Conservation (phyloP, 1,284 basidiomycete genomes). For the Serendipita sp. region DNA sequence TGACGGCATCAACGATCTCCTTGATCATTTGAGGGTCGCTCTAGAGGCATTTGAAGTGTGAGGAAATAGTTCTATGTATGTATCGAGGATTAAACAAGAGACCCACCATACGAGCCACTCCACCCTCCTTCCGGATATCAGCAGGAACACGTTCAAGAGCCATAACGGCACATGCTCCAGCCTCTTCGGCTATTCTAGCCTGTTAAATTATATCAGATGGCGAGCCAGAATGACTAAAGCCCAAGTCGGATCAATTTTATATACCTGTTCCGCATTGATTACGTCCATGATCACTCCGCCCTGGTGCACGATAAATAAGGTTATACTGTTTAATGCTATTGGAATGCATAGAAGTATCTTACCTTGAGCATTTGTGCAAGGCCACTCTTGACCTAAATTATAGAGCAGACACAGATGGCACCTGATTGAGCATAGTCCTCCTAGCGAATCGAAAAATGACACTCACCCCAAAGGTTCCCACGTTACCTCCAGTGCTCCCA, state of each 20-base stretch:
- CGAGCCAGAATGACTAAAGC: background rate
- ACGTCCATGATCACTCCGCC: constrained; percentile 92
- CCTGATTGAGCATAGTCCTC: background rate
- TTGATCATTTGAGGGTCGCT: constrained; percentile 97
- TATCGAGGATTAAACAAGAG: constrained; percentile 1
- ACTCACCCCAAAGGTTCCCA: constrained; percentile 73
- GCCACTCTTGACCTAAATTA: constrained; percentile 71
- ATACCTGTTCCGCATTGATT: constrained; percentile 66
- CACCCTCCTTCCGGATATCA: constrained; percentile 81
- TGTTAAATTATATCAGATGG: constrained; percentile 20
- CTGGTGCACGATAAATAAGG: constrained; percentile 20
- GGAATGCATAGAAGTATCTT: constrained; percentile 14
- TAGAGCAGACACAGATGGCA: background rate
- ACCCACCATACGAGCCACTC: constrained; percentile 84
- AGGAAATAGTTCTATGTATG: background rate
- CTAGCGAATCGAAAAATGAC: constrained; percentile 7
- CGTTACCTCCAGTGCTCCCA: constrained; percentile 39
- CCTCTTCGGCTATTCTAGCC: constrained; percentile 95
- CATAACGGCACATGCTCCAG: constrained; percentile 97
- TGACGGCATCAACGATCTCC: constrained; percentile 81
- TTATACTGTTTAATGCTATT: constrained; percentile 5
- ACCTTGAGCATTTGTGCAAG: constrained; percentile 93
- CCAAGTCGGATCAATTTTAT: constrained; percentile 4
- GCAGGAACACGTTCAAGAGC: constrained; percentile 91
- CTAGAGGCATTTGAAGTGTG: constrained; percentile 25